These are phyloP conservation scores for Candida hungchunana DNA, from an alignment of 805 yeast species.

Conservation along the genomic window DNA sequence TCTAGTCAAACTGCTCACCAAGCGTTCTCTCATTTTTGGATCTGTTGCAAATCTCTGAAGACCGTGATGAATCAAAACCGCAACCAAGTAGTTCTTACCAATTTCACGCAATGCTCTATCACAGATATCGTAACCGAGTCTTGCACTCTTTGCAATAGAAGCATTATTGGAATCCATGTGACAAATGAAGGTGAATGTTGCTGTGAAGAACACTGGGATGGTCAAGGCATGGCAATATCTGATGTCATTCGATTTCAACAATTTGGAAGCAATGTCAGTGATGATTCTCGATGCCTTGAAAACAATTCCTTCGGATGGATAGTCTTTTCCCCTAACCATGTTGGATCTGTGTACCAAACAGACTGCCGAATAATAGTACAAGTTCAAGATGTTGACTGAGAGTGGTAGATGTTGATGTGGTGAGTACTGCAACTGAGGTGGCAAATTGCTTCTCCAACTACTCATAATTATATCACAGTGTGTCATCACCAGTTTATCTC, in stretches of 20 bases:
- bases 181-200: constrained; percentile 67
- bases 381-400: constrained; percentile 54
- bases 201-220: constrained; percentile 56
- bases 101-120: constrained; percentile 32
- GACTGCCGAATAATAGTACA: constrained; percentile 70
- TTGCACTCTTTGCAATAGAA: constrained; percentile 34
- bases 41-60: constrained; percentile 41
- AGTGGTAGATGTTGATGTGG: constrained; percentile 46
- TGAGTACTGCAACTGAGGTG: constrained; percentile 58
- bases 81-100: constrained; percentile 51
- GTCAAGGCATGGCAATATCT: constrained; percentile 53
- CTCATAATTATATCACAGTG: constrained; percentile 77
- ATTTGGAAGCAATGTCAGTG: constrained; percentile 54
- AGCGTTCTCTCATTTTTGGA: constrained; percentile 23
- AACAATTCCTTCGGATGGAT: constrained; percentile 52
- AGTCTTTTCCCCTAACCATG: constrained; percentile 41
- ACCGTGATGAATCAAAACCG: constrained; percentile 45
- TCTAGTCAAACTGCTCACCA: constrained; percentile 17
- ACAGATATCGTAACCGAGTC: constrained; percentile 31
- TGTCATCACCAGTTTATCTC: constrained; percentile 37
- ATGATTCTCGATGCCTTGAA: constrained; percentile 80
- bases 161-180: constrained; percentile 46
- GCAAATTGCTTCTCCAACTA: constrained; percentile 67
- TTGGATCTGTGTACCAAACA: constrained; percentile 70
- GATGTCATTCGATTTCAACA: constrained; percentile 46